Percentiles rank a stretch among this genome's conserved stretches.
Conservation (phyloP, 352 stramenopile genomes). For the Elongisporangium prolatum region DNA sequence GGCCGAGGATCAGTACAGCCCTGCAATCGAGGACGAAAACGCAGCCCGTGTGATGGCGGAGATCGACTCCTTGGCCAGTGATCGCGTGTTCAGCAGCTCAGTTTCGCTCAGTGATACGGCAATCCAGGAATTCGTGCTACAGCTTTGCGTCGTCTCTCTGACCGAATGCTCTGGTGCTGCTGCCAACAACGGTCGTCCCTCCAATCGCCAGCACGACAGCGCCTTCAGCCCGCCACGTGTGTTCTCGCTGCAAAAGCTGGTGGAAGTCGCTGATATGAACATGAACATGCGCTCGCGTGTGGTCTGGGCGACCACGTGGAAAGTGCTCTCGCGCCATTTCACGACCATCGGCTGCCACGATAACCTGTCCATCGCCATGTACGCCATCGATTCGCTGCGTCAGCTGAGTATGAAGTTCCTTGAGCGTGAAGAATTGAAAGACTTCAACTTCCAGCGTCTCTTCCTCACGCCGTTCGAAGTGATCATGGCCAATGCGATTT, state of each 20-base stretch:
- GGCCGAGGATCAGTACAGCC: slow-evolving; percentile 56
- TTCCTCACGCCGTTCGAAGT: slow-evolving; percentile 98
- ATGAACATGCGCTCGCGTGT: slow-evolving; percentile 95
- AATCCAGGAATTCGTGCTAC: slow-evolving; percentile 88
- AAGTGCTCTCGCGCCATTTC: slow-evolving; percentile 96
- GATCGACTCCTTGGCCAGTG: slow-evolving; percentile 84
- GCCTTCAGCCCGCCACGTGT: slow-evolving; percentile 86
- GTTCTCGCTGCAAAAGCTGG: slow-evolving; percentile 98
- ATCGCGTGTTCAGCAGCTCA: slow-evolving; percentile 90
- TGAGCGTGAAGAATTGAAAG: slow-evolving; percentile 96
- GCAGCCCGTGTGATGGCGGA: slow-evolving; percentile 72
- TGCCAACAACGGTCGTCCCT: slow-evolving; percentile 33
- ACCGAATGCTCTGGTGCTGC: slow-evolving; percentile 81
- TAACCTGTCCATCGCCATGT: slow-evolving; percentile 97
- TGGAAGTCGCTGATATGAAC: slow-evolving; percentile 99
- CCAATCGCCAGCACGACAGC: slow-evolving; percentile 18
- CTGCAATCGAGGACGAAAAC: slow-evolving; percentile 83
- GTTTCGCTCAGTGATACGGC: slow-evolving; percentile 68
- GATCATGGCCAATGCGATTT: slow-evolving; percentile 87
- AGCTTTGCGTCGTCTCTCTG: slow-evolving; percentile 88
- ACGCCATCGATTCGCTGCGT: slow-evolving; percentile 98
- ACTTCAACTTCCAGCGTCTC: slow-evolving; percentile 99
- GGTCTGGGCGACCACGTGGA: slow-evolving; percentile 98
- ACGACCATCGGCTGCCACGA: slow-evolving; percentile 95
- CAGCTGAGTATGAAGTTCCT: slow-evolving; percentile 99